These are phyloP conservation scores for Corymbia calophylla DNA, from an alignment of 441 rosid genomes.

Conservation along the genomic window DNA sequence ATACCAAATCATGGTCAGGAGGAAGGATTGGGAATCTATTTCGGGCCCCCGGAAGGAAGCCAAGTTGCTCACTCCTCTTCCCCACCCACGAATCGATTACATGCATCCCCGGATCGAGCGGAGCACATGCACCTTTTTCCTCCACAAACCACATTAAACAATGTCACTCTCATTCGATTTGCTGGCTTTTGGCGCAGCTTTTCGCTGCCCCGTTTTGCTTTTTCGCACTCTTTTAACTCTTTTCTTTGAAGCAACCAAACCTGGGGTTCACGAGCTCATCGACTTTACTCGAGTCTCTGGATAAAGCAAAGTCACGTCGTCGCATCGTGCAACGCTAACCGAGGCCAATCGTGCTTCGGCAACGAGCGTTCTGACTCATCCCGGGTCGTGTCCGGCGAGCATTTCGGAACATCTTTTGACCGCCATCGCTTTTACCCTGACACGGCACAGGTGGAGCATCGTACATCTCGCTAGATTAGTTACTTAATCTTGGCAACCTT, in stretches of 20 bases:
- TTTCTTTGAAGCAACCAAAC: background rate
- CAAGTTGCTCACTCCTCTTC: background rate
- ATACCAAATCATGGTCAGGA: background rate
- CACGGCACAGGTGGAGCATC: background rate
- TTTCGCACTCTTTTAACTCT: background rate
- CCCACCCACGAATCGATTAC: background rate
- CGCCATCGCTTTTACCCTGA: background rate
- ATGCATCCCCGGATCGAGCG: background rate
- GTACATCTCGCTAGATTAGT: background rate
- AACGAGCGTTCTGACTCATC: background rate
- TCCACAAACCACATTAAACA: background rate
- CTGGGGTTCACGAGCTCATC: background rate
- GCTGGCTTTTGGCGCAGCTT: background rate
- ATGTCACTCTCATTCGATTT: background rate
- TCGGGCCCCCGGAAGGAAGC: background rate
- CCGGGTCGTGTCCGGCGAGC: background rate
- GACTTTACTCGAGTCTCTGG: background rate
- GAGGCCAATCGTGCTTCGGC: background rate
- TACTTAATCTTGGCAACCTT: background rate
- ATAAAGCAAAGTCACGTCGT: background rate
- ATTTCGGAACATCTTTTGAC: background rate
- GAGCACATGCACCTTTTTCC: background rate
- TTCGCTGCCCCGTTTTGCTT: background rate
- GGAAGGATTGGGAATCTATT: background rate
- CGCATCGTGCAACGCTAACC: background rate